Base-by-base conservation (phyloP, 2,329 filamentous ascomycete species). In the Curvularia eragrostidis region DNA sequence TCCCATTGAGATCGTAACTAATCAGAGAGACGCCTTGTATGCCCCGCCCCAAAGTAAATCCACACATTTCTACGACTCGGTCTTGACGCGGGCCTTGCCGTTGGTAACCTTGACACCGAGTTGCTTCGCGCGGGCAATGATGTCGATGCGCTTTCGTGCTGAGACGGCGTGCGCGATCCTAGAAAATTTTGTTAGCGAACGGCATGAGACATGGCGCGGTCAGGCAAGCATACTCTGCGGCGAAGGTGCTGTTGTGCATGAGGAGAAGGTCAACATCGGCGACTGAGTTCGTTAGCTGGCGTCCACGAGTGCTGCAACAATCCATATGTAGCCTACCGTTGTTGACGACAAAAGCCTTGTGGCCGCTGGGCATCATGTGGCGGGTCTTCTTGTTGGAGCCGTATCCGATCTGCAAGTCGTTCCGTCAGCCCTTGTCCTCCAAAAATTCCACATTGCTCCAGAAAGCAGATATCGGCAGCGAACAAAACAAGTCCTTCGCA, bases 101-200 rank as follows among this genome's bases (percentile, higher is more conserved):
- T 99, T 99, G 80, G 95, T 99, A 82, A 99, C 94, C 91, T 99
- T 99, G 81, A 99, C 95, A 79, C 93, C 92, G 79, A 99, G 85
- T 84, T 96, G 90, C 91, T 98, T 98, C 71, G 95, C 95, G 82
- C 94, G 91, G 79, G 91, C 87, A 77, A 99, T 89, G 84, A 99
- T 99, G 78, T 97, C 93, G 83, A 99, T 89, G 83, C 95, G 89
- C 91, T 99, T 99, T 84, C 94, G 88, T 80, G 95, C 96, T 66
- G 95, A 99, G 81, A 99, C 95, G 82, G 91, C 91, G 87, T 96
- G 92, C 81, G 91, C 91, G 81, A 99, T 99, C 88, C 93, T 97
- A 73, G 44, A 24, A 73, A 46, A 19, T 26, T 3, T 56, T 28
- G 51, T 65, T 60, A 72, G 65, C 49, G 26, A 44, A 24, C 23